A percentile compares a stretch with the other conserved stretches of the same genome.
Evolutionary conservation across 2,329 filamentous ascomycete species (phyloP).

Genomic region (Penicillium palitans): DNA sequence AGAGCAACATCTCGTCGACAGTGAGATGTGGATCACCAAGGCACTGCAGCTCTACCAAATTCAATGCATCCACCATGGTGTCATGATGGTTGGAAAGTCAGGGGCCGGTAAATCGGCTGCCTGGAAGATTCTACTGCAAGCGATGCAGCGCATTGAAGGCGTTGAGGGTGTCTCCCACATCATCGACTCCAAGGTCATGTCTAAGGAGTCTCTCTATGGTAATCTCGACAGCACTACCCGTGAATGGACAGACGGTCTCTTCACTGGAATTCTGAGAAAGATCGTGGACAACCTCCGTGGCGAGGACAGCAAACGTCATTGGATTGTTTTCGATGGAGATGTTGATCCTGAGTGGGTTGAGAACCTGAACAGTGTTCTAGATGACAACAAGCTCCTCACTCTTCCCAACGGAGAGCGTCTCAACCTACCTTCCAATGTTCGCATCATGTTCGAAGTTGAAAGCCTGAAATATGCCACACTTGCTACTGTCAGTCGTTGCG

Average conservation of each 20-base stretch:
- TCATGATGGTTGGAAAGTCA: conserved; percentile 99
- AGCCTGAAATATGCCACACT: conserved; percentile 95
- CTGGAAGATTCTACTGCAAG: conserved; percentile 89
- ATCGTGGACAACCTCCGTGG: conserved; percentile 98
- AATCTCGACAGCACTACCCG: conserved; percentile 94
- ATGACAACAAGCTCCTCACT: conserved; percentile 97
- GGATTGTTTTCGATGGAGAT: conserved; percentile 99
- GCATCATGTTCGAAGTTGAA: conserved; percentile 99
- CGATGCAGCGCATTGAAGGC: conserved; percentile 84
- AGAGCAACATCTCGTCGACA: conserved; percentile 85
- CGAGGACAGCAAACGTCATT: conserved; percentile 94
- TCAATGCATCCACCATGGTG: conserved; percentile 95
- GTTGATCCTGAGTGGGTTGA: conserved; percentile 99
- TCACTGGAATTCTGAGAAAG: conserved; percentile 95
- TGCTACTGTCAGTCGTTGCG: conserved; percentile 97
- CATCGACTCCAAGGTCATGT: conserved; percentile 99
- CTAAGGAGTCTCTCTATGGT: conserved; percentile 95
- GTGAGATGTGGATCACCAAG: conserved; percentile 96
- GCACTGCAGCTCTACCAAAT: conserved; percentile 97
- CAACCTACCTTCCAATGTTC: conserved; percentile 88
- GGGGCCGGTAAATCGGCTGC: conserved; percentile 96
- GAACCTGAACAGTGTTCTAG: conserved; percentile 98
- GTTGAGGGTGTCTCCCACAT: conserved; percentile 95
- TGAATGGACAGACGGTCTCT: conserved; percentile 98
- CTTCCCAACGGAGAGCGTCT: conserved; percentile 97